Percentiles rank a stretch among this genome's conserved stretches.
Evolutionary conservation across 2,329 filamentous ascomycete species (phyloP).

Genomic region (Xylaria sp.): DNA sequence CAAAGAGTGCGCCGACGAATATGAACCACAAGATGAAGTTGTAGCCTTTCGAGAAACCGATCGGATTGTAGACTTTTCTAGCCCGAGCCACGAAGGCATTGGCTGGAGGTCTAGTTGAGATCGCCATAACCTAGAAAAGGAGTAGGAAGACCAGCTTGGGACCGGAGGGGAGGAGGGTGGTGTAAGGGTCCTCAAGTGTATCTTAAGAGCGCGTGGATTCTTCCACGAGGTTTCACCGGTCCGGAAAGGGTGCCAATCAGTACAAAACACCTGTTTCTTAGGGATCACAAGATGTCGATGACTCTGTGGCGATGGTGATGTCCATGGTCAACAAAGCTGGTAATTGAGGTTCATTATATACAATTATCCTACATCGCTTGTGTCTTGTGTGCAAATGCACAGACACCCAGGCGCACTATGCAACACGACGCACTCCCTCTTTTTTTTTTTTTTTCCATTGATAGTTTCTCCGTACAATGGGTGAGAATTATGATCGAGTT

Average conservation of each 20-base stretch:
- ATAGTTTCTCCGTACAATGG: too few relatives aligned
- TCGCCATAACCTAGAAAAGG: constrained; percentile 13
- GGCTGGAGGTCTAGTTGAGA: not conserved
- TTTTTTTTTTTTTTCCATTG: not conserved
- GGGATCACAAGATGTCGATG: too few relatives aligned
- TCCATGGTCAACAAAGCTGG: too few relatives aligned
- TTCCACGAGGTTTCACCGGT: not conserved
- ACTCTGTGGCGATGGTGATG: too few relatives aligned
- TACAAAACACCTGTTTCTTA: too few relatives aligned
- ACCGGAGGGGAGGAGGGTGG: not conserved
- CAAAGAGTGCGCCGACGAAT: constrained; percentile 52
- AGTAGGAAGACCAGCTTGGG: not conserved
- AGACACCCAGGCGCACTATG: too few relatives aligned
- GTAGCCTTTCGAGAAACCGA: constrained; percentile 63
- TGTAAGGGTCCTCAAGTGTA: not conserved
- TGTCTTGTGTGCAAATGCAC: too few relatives aligned
- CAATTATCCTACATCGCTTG: too few relatives aligned
- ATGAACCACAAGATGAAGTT: constrained; percentile 62
- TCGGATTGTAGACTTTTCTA: constrained; percentile 48
- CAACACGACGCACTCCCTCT: not conserved
- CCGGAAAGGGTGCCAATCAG: not conserved
- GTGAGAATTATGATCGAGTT: not conserved
- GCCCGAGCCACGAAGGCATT: constrained; percentile 28
- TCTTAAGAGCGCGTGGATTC: not conserved
- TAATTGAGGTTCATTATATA: too few relatives aligned